Percentiles rank a stretch among this genome's conserved stretches.
Conservation (phyloP, 768 basidiomycete genomes). For the Lyophyllum decastes region DNA sequence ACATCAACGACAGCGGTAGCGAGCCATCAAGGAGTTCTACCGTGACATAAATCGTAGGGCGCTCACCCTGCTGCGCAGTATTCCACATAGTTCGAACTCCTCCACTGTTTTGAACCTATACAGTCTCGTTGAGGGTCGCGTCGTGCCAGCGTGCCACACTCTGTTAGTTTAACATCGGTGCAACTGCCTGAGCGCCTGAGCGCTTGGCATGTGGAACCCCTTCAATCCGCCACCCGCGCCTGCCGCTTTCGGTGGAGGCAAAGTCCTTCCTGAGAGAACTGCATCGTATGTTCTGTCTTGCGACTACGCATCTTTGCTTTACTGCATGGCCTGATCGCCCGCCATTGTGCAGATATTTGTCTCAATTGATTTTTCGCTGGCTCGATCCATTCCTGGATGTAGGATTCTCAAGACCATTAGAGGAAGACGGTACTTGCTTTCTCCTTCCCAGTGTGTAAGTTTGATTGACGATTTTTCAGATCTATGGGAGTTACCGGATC, state of each 20-base stretch:
- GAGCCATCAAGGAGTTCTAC: too few relatives aligned
- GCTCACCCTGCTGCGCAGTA: too few relatives aligned
- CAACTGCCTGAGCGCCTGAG: too few relatives aligned
- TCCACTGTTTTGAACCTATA: too few relatives aligned
- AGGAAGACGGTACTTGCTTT: slow-evolving; percentile 43
- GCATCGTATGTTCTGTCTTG: slow-evolving; percentile 15
- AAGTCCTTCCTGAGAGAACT: slow-evolving; percentile 17
- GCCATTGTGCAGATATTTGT: slow-evolving; percentile 27
- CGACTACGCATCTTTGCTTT: too few relatives aligned
- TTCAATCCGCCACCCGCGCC: slow-evolving; percentile 19
- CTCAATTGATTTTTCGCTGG: slow-evolving; percentile 47
- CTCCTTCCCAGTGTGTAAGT: not conserved
- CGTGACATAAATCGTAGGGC: too few relatives aligned
- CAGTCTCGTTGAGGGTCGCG: not conserved
- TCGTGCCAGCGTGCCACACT: not conserved
- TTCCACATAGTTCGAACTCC: too few relatives aligned
- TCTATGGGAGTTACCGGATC: slow-evolving; percentile 44
- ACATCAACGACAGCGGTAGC: too few relatives aligned
- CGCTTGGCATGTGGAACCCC: slow-evolving; percentile 21
- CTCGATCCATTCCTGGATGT: slow-evolving; percentile 47
- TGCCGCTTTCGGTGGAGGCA: slow-evolving; percentile 19
- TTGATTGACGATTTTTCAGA: slow-evolving; percentile 29
- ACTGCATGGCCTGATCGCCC: not conserved
- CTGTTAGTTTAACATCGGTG: too few relatives aligned
- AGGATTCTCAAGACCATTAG: slow-evolving; percentile 49